These are phyloP conservation scores for Euphorbia schlechtendalii DNA, from an alignment of 441 rosid species.

Conservation along the genomic window DNA sequence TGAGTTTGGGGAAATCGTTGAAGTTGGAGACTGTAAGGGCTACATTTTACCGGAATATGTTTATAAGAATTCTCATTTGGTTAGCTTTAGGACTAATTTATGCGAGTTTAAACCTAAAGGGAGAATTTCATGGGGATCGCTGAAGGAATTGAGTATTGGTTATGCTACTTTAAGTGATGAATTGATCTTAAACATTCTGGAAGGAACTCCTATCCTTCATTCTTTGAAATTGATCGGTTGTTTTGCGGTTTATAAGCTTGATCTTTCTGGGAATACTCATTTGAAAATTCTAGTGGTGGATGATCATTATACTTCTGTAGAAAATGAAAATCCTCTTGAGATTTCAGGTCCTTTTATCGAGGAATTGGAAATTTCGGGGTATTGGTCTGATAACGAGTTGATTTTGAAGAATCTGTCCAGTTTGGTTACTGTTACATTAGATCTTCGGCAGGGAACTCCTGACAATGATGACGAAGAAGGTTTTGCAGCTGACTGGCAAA, in stretches of 20 bases:
- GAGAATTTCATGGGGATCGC: neutral
- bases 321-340: neutral
- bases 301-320: neutral
- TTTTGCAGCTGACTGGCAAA: neutral
- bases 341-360: neutral
- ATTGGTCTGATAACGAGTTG: neutral
- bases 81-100: neutral
- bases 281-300: neutral
- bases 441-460: neutral
- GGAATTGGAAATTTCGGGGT: neutral
- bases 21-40: neutral
- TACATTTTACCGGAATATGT: neutral
- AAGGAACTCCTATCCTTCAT: neutral
- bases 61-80: neutral
- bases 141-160: neutral
- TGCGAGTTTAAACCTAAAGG: neutral
- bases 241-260: neutral
- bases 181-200: neutral
- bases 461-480: neutral
- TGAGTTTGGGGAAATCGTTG: neutral
- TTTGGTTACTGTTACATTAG: neutral
- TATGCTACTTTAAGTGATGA: neutral
- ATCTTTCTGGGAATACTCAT: neutral
- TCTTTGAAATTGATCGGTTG: neutral
- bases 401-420: neutral